These are phyloP conservation scores for Syzygium aromaticum DNA, from an alignment of 345 rosid genomes.

Conservation along the genomic window DNA sequence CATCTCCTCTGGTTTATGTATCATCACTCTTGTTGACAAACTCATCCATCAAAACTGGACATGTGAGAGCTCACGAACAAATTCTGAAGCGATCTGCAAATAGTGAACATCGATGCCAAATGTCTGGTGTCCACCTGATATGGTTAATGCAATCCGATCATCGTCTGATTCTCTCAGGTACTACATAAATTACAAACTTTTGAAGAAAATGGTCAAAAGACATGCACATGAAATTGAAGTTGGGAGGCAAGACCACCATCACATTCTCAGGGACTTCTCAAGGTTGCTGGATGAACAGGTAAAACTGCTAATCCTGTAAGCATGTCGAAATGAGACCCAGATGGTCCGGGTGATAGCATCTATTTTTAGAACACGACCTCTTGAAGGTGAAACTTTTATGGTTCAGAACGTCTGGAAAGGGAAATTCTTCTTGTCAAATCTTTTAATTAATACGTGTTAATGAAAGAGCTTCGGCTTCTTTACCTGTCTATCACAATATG, in stretches of 20 bases:
- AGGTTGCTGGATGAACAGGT: slow-evolving; percentile 93
- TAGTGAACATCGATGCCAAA: background rate
- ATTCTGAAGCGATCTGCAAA: background rate
- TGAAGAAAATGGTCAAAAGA: slow-evolving; percentile 88
- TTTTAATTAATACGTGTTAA: background rate
- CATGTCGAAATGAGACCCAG: background rate
- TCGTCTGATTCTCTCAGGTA: slow-evolving; percentile 18
- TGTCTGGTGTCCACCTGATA: background rate
- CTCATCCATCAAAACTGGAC: background rate
- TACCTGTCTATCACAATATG: background rate
- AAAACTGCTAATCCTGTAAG: background rate
- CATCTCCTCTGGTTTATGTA: background rate
- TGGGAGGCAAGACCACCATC: slow-evolving; percentile 67
- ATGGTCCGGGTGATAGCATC: background rate
- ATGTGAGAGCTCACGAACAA: background rate
- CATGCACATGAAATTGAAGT: slow-evolving; percentile 75
- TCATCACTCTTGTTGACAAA: background rate
- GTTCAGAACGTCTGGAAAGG: background rate
- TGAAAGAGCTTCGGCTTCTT: background rate
- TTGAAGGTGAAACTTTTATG: background rate
- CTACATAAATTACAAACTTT: slow-evolving; percentile 85
- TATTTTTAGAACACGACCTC: background rate
- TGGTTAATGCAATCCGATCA: background rate
- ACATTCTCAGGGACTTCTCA: slow-evolving; percentile 97
- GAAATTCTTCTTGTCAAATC: background rate